phyloP scores from a whole-genome alignment of 441 rosid genomes.

The Manihot esculenta region DNA sequence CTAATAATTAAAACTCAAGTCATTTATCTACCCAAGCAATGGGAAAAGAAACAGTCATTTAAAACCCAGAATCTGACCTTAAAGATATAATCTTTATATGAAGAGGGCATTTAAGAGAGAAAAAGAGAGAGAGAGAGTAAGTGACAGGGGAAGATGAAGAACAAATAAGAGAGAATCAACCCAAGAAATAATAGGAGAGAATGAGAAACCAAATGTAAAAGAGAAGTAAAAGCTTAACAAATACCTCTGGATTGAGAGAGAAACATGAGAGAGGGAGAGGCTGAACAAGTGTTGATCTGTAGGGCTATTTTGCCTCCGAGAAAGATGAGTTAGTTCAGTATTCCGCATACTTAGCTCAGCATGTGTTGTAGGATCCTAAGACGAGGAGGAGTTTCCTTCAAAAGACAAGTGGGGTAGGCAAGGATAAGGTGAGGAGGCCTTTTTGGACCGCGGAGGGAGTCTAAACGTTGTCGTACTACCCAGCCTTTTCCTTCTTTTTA shows the following conservation, averaged over 20 bases:
- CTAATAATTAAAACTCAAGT: conserved; percentile 4
- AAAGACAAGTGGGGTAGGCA: neutral
- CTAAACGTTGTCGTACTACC: conserved; percentile 16
- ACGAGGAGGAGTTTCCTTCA: no score
- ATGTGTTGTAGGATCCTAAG: no score
- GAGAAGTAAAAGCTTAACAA: neutral
- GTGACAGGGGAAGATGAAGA: no score
- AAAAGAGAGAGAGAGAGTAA: no score
- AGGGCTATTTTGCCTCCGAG: no score
- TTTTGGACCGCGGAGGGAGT: neutral
- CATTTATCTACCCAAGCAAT: neutral
- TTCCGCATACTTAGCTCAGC: no score
- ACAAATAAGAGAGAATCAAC: no score
- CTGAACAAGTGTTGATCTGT: neutral
- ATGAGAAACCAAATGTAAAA: neutral
- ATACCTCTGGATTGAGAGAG: neutral
- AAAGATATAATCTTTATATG: no score
- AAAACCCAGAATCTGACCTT: neutral
- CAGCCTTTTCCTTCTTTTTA: no score
- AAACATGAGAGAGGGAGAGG: neutral
- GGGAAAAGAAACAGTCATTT: neutral
- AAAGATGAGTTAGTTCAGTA: no score
- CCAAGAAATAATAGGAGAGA: neutral
- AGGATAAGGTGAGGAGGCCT: neutral
- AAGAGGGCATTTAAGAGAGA: no score